Base-by-base conservation (phyloP, 257 asterid species). In the Leonotis leonurus region DNA sequence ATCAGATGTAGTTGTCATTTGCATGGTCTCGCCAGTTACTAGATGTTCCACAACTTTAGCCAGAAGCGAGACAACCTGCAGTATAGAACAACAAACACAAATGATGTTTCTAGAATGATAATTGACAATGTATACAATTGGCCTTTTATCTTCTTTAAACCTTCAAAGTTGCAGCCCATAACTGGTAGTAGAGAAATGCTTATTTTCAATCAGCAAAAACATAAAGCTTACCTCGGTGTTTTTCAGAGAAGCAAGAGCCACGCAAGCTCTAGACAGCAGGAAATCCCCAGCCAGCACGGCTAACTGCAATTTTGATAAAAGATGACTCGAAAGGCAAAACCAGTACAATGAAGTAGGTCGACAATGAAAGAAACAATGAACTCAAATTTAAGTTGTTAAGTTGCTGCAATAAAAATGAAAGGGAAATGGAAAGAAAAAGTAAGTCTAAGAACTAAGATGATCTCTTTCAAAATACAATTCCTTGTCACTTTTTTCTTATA, bases 21-120 rank as follows among this genome's bases (percentile, higher is more conserved):
- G 99, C 99, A 93, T 93, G 41, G 96, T 89, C 81, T 93, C 99
- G 4, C 99, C 99, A 6, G 99, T 89, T 56, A 93, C 99, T 67
- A 93, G 86, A 81, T 93, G 96, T 73, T 89, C 95, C 59, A 89
- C 92, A 57, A 83, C 97, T 63, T 71, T 85, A 67, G 97, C 97
- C 80, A 93, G 71, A 72, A 93, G 94, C 35, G 94, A 67, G 56
- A 93, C 96, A 33, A 93, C 99, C 99, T 92, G n/a, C 64, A 41
- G 71, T 49, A 69, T 21, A 60, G 33, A 25, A 18, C 1, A 17
- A n/a, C n/a, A n/a, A n/a, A n/a, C n/a, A 37, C 13, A 41, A 43
- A 33, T 1, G 39, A 40, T 26, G 53, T 3, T 40, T 17, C 3
- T 14, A 35, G 14, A 9, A 39, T 14, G 43, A 32, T 62, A 20